phyloP scores from a whole-genome alignment of 495 filamentous ascomycete species.

The Daldinia vernicosa region DNA sequence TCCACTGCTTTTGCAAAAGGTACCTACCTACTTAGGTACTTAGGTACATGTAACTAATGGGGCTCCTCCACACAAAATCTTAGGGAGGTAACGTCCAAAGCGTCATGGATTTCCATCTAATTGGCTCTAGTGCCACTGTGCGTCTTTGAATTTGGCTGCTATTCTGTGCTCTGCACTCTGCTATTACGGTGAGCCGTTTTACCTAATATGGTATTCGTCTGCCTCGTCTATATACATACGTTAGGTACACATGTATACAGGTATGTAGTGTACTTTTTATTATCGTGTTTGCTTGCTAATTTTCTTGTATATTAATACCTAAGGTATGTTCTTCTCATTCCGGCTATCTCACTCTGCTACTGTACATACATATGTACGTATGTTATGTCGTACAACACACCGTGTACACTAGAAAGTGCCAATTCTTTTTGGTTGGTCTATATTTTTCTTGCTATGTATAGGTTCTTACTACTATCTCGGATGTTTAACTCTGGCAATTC shows the following conservation, averaged over 20 bases:
- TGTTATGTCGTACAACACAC: constrained; percentile 2
- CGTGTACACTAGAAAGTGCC: background rate
- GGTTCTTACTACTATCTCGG: background rate
- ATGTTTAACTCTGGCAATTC: background rate
- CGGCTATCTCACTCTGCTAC: background rate
- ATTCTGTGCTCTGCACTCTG: background rate
- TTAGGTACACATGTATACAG: no score
- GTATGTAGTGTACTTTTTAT: background rate
- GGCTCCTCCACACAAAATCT: constrained; percentile 34
- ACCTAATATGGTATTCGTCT: constrained; percentile 12
- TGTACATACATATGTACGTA: background rate
- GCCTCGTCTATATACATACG: constrained; percentile 3
- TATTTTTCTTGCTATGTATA: background rate
- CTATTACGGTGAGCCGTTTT: constrained; percentile 6
- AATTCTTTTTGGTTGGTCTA: background rate
- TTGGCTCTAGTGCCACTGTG: constrained; percentile 30
- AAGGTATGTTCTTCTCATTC: background rate
- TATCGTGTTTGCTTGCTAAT: background rate
- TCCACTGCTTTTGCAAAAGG: background rate
- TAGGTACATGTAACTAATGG: background rate
- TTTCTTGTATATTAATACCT: background rate
- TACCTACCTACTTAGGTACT: background rate
- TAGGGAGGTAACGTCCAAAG: constrained; percentile 30
- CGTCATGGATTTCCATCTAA: constrained; percentile 30
- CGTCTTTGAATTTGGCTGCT: background rate